Conservation (phyloP, 2,329 filamentous ascomycete species). For the Colletotrichum siamense region DNA sequence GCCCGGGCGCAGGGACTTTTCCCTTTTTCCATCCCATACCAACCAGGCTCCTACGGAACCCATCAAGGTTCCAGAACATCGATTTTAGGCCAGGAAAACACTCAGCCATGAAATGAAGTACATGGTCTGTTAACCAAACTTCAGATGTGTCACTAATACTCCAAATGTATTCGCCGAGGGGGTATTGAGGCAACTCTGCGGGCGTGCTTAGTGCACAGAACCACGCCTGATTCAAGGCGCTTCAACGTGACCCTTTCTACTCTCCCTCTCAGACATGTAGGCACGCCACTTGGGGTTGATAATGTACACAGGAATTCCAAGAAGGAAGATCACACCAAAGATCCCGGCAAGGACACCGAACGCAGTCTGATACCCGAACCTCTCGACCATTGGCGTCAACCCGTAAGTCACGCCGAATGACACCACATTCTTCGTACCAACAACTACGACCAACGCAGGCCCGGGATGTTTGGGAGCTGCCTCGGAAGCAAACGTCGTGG, state of each 20-base stretch:
- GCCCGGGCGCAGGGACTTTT: neutral
- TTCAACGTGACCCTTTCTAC: neutral
- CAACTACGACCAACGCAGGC: conserved; percentile 35
- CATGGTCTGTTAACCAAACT: no score
- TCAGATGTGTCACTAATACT: neutral
- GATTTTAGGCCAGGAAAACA: no score
- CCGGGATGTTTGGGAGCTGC: conserved; percentile 37
- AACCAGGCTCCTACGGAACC: neutral
- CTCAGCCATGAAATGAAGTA: neutral
- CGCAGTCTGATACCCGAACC: conserved; percentile 19
- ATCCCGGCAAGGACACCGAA: conserved; percentile 25
- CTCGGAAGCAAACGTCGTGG: conserved; percentile 38
- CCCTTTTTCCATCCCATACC: neutral
- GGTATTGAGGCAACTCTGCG: neutral
- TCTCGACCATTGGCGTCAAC: conserved; percentile 34
- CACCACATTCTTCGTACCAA: conserved; percentile 38
- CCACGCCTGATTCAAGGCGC: neutral
- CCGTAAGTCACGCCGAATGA: conserved; percentile 36
- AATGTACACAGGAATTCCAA: conserved; percentile 26
- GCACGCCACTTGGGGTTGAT: conserved; percentile 23
- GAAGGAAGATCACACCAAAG: conserved; percentile 24
- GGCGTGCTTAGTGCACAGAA: neutral
- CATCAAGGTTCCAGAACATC: fast-evolving
- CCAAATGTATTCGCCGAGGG: neutral
- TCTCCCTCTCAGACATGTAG: neutral